phyloP scores from a whole-genome alignment of 2,329 filamentous ascomycete species.

The Colletotrichum camelliae region DNA sequence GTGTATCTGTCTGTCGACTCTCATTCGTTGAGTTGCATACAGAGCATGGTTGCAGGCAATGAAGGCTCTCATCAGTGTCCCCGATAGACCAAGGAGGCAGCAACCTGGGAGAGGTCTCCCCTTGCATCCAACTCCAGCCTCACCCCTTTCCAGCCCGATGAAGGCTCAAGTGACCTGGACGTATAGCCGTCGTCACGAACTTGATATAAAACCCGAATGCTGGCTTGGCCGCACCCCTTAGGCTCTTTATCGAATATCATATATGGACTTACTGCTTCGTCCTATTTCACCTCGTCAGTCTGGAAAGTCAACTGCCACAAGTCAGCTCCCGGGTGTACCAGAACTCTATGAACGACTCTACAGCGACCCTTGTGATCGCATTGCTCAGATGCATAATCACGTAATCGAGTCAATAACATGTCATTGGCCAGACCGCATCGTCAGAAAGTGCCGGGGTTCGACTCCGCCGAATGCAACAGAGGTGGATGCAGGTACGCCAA shows the following conservation, averaged over 20 bases:
- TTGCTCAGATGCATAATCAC: not conserved
- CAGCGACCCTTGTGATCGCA: not conserved
- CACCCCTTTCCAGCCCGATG: not conserved
- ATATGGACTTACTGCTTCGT: not conserved
- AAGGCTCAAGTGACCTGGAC: not conserved
- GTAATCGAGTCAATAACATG: slow-evolving; percentile 10
- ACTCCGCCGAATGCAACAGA: not conserved
- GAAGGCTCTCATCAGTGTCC: not conserved
- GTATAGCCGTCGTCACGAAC: not conserved
- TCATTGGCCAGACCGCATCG: slow-evolving; percentile 3
- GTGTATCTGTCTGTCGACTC: not conserved
- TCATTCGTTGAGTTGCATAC: not conserved
- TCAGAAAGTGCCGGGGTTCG: not conserved
- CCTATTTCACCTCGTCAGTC: not conserved
- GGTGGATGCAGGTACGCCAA: not conserved
- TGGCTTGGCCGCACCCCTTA: not conserved
- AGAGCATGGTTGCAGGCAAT: no score
- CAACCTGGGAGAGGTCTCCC: not conserved
- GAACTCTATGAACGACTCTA: not conserved
- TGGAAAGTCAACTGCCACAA: not conserved
- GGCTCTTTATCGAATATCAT: not conserved
- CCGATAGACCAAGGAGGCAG: not conserved
- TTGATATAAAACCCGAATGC: not conserved
- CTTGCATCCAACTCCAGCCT: not conserved
- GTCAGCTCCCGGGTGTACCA: not conserved